These are phyloP conservation scores for Filosporella fistucella DNA, from an alignment of 495 filamentous ascomycete genomes.

Conservation along the genomic window DNA sequence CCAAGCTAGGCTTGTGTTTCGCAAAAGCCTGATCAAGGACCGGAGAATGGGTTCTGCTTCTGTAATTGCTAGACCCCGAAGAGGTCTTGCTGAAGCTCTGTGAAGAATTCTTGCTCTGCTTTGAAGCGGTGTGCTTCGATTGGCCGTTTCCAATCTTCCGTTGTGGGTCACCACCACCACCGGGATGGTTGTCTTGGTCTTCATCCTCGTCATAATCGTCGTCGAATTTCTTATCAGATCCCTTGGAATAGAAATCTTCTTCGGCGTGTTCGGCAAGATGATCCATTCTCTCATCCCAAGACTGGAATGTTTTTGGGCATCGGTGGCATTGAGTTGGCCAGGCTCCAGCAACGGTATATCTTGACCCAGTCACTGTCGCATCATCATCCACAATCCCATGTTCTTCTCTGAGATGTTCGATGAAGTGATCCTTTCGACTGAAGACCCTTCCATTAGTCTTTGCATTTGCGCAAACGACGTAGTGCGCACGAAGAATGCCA, in stretches of 20 bases:
- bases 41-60: no score
- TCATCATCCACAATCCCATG: neutral
- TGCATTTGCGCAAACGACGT: conserved; percentile 2
- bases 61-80: no score
- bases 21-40: no score
- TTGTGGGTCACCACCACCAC: neutral
- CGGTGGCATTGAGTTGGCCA: conserved; percentile 10
- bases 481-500: neutral
- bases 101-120: no score
- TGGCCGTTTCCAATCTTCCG: no score
- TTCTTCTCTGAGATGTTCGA: conserved; percentile 5
- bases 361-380: neutral
- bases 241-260: neutral
- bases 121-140: no score
- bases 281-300: conserved; percentile 11
- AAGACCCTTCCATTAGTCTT: neutral
- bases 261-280: conserved; percentile 2
- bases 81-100: no score
- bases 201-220: neutral
- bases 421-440: conserved; percentile 1
- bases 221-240: no score
- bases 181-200: neutral
- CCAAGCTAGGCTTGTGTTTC: no score
- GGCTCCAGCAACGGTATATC: neutral
- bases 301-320: conserved; percentile 3